Evolutionary conservation across 2,329 filamentous ascomycete species (phyloP).

Genomic region (Aspergillus sp.): DNA sequence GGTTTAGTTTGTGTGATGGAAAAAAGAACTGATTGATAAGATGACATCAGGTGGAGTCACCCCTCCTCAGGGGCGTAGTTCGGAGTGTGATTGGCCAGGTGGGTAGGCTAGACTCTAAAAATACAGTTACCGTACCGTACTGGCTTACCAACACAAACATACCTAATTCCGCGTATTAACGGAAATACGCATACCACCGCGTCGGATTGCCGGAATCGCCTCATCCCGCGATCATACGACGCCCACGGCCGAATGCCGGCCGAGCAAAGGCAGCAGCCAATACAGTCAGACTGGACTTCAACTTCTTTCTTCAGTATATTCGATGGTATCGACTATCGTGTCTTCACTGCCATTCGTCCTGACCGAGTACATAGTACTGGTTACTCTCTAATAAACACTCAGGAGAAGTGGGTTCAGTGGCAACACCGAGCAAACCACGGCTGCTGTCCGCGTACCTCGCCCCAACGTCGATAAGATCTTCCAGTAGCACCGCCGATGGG

Average conservation of each 20-base stretch:
- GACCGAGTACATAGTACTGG: no score
- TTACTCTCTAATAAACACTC: no score
- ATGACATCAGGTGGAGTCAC: no score
- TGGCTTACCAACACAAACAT: neutral
- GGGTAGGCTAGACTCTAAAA: neutral
- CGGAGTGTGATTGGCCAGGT: neutral
- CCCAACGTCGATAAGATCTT: no score
- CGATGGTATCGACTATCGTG: neutral
- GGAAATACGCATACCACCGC: no score
- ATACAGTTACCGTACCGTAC: neutral
- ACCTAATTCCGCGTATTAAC: neutral
- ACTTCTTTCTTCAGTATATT: neutral
- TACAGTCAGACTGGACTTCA: neutral
- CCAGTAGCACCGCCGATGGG: no score
- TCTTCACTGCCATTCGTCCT: neutral
- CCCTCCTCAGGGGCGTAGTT: neutral
- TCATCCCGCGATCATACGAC: constrained; percentile 30
- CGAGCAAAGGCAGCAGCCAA: neutral
- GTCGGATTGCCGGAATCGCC: constrained; percentile 18
- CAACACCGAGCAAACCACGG: neutral
- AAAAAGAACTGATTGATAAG: no score
- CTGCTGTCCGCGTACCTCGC: no score
- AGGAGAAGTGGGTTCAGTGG: neutral
- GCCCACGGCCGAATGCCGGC: neutral
- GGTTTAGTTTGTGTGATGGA: no score